Base-by-base conservation (phyloP, 371 early-diverging fungal species). In the Rhizomucor pusillus region DNA sequence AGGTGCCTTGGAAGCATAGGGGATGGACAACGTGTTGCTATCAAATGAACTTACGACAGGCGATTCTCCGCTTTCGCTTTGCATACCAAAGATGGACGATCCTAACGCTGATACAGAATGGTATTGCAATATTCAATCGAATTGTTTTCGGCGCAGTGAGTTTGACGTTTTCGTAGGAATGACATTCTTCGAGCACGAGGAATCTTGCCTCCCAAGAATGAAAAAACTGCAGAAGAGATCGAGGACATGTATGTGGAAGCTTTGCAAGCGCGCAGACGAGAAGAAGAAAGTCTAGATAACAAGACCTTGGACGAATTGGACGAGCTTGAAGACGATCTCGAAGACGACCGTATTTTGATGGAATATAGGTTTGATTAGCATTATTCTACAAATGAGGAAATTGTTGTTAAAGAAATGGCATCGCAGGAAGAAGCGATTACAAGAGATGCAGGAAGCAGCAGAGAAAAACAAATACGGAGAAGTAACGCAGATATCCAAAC, bases 181-280 rank as follows among this genome's bases (percentile, higher is more conserved):
- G 96, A 96, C 65, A 90, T 94, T 54, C 81, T 97, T 48, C 89
- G 96, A 47, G 90, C 85, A 18, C 87, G 88, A 54, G 96, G 95
- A 14, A 95, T 95, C 65, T 73, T 95, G 41, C 93, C 93, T 7
- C 82, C 86, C 44, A 93, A 90, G 63, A 69, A 82, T 52, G 85
- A 78, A 43, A 65, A 84, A 37, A 83, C 76, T 23, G 89, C 91
- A 57, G 84, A 86, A 37, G 87, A 91, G 57, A 77, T 94, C 29
- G 90, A 90, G 60, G 88, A 87, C 16, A 73, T 82, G 56, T 80
- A 88, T 60, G 92, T 91, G n/a, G 87, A 91, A 54, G 83, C 77
- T 36, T 75, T 88, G 19, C 73, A 67, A 43, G 84, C 84, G 43
- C 70, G 83, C 62, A 77, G 84, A 50, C 70, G 79, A 23, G 83